Percentiles rank a stretch among this genome's conserved stretches.
Conservation (phyloP, 306 rosid genomes). For the Cucurbita pepo region DNA sequence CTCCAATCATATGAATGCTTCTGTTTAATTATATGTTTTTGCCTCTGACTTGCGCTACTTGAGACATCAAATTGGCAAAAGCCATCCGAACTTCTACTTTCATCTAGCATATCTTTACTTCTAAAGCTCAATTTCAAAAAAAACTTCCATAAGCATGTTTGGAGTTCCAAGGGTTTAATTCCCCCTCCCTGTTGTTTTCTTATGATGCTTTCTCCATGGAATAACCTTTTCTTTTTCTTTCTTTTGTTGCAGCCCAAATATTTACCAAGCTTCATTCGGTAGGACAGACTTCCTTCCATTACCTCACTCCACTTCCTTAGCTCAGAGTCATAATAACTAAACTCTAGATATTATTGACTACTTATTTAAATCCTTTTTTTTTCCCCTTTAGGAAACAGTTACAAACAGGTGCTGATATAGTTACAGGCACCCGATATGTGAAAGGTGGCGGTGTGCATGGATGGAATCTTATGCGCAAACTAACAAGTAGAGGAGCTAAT, state of each 20-base stretch:
- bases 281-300: constrained; percentile 9
- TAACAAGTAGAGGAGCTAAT: constrained; percentile 97
- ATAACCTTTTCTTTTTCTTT: constrained; percentile 9
- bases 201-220: background rate
- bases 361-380: background rate
- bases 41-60: background rate
- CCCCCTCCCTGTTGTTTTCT: background rate
- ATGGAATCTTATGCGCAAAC: constrained; percentile 97
- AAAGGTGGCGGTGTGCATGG: constrained; percentile 95
- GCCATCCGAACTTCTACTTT: background rate
- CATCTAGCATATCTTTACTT: background rate
- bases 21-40: background rate
- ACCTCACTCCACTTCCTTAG: background rate
- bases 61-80: background rate
- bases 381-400: constrained; percentile 40
- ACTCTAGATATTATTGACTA: background rate
- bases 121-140: background rate
- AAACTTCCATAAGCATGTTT: background rate
- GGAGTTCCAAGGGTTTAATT: background rate
- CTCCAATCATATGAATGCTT: background rate
- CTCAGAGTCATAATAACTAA: background rate
- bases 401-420: constrained; percentile 79
- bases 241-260: constrained; percentile 69
- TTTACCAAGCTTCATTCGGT: constrained; percentile 75
- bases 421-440: constrained; percentile 91